Evolutionary conservation across 2,329 filamentous ascomycete genomes (phyloP).

Genomic region (Aspergillus japonicus): DNA sequence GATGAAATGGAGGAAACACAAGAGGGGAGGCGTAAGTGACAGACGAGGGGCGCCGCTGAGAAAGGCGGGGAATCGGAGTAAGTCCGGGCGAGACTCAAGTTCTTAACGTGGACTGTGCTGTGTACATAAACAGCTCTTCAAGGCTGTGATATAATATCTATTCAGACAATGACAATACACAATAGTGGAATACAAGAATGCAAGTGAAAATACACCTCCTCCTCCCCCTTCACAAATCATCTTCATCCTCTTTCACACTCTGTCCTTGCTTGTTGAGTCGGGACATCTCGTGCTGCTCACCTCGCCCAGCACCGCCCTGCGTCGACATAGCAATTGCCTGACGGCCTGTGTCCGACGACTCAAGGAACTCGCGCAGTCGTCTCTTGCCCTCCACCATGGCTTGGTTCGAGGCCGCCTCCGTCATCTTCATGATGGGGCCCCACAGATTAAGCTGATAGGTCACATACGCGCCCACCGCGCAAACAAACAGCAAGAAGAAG

Average conservation of each 20-base stretch:
- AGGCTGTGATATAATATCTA: slow-evolving; percentile 1
- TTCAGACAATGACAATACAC: slow-evolving; percentile 8
- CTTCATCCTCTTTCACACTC: slow-evolving; percentile 27
- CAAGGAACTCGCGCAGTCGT: slow-evolving; percentile 83
- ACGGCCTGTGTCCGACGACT: slow-evolving; percentile 78
- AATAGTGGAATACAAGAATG: slow-evolving; percentile 14
- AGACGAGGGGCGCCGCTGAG: slow-evolving; percentile 6
- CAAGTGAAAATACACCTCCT: neutral
- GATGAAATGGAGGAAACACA: neutral
- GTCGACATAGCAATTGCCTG: slow-evolving; percentile 76
- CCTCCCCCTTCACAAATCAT: slow-evolving; percentile 33
- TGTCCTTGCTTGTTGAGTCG: slow-evolving; percentile 32
- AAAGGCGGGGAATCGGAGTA: slow-evolving; percentile 13
- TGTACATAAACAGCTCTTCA: neutral
- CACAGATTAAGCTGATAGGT: slow-evolving; percentile 93
- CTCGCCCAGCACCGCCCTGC: slow-evolving; percentile 33
- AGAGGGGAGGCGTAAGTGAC: neutral
- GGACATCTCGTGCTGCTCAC: slow-evolving; percentile 61
- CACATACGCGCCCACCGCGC: slow-evolving; percentile 75
- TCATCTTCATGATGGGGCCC: slow-evolving; percentile 94
- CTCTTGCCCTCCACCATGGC: slow-evolving; percentile 90
- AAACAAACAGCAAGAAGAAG: slow-evolving; percentile 81
- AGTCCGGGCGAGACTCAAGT: slow-evolving; percentile 7
- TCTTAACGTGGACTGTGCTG: neutral
- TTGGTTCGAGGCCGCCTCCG: slow-evolving; percentile 81